These are phyloP conservation scores for Torulaspora microellipsoides DNA, from an alignment of 805 yeast species.

Conservation along the genomic window DNA sequence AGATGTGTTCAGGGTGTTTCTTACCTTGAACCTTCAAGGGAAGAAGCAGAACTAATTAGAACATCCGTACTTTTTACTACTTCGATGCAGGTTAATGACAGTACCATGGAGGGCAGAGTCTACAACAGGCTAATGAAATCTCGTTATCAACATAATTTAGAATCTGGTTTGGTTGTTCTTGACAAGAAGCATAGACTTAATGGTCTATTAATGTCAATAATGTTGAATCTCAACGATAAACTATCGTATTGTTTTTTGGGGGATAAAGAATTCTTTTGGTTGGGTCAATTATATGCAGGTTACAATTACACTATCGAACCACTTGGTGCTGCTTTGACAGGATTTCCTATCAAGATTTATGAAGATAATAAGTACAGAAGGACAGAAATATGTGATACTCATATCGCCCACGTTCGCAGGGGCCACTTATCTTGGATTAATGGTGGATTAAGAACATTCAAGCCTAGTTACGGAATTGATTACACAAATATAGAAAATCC, in stretches of 20 bases:
- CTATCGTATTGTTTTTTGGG: constrained; percentile 41
- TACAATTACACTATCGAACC: constrained; percentile 21
- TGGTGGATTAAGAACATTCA: constrained; percentile 62
- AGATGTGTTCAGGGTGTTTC: too few species aligned
- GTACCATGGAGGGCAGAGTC: background rate
- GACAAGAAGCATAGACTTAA: constrained; percentile 23
- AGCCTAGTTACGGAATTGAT: constrained; percentile 17
- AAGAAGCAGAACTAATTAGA: too few species aligned
- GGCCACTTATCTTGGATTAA: constrained; percentile 52
- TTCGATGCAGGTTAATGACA: too few species aligned
- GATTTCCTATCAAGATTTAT: constrained; percentile 23
- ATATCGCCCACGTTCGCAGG: constrained; percentile 24
- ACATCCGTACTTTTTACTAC: too few species aligned
- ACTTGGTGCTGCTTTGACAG: constrained; percentile 35
- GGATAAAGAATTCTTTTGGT: constrained; percentile 32
- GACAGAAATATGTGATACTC: constrained; percentile 25
- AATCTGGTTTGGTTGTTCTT: constrained; percentile 36
- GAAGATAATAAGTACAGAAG: constrained; percentile 5
- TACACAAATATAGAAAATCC: too few species aligned
- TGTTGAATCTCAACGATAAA: constrained; percentile 22
- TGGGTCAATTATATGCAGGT: constrained; percentile 28
- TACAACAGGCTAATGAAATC: constrained; percentile 4
- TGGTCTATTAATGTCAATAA: constrained; percentile 18
- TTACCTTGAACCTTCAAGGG: too few species aligned
- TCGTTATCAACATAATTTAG: constrained; percentile 29